Conservation (phyloP, 2,329 filamentous ascomycete genomes). For the Phialocephala subalpina region DNA sequence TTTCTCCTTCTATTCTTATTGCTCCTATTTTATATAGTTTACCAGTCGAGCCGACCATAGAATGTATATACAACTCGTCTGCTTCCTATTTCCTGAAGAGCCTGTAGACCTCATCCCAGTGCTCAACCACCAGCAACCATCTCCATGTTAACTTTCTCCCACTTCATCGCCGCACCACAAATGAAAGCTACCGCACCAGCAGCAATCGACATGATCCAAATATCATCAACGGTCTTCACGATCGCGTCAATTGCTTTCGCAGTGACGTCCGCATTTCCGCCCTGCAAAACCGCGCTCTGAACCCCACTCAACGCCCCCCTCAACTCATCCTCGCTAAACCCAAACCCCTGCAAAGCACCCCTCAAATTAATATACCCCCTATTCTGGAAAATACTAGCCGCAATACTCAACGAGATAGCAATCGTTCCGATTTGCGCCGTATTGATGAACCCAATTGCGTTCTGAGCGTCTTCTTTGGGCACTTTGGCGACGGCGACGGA, state of each 20-base stretch:
- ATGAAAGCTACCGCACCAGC: constrained; percentile 40
- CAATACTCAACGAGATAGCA: constrained; percentile 45
- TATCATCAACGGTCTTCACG: constrained; percentile 38
- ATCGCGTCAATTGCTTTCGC: constrained; percentile 39
- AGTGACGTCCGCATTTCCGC: constrained; percentile 22
- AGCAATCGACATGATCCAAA: constrained; percentile 40
- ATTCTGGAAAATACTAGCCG: constrained; percentile 47
- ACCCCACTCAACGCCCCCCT: constrained; percentile 35
- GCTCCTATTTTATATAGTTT: too few relatives aligned
- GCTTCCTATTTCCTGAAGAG: too few relatives aligned
- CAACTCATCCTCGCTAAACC: constrained; percentile 33
- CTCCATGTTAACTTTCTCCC: constrained; percentile 28
- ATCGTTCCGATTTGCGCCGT: constrained; percentile 44
- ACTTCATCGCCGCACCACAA: constrained; percentile 39
- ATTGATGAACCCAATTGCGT: constrained; percentile 46
- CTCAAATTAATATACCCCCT: constrained; percentile 39
- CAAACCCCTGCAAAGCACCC: constrained; percentile 29
- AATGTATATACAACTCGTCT: too few relatives aligned
- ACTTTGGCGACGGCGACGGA: constrained; percentile 45
- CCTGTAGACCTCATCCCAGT: too few relatives aligned
- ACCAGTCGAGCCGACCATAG: too few relatives aligned
- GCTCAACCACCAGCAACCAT: neutral
- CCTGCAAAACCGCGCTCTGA: constrained; percentile 24
- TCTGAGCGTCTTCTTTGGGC: constrained; percentile 36
- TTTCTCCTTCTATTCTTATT: too few relatives aligned